A percentile compares a stretch with the other conserved stretches of the same genome.
Evolutionary conservation across 768 basidiomycete species (phyloP).

Genomic region (Leccinum rimulosum): DNA sequence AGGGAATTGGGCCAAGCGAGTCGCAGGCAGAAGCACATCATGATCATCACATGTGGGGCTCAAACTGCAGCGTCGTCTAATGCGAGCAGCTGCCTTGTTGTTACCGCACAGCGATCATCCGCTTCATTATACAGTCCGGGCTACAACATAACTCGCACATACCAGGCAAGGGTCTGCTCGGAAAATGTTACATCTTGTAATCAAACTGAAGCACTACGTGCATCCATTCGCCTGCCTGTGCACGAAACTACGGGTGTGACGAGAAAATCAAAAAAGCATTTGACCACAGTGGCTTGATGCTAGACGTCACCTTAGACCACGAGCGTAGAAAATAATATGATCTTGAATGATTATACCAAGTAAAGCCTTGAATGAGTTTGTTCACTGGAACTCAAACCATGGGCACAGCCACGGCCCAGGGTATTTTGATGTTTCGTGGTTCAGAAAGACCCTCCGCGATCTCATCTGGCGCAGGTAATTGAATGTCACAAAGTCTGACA

Average conservation of each 20-base stretch:
- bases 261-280: background rate
- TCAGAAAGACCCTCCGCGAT: no score
- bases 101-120: background rate
- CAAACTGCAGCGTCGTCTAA: background rate
- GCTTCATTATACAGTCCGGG: background rate
- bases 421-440: no score
- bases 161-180: background rate
- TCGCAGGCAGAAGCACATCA: background rate
- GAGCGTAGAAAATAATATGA: background rate
- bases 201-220: no score
- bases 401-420: no score
- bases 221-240: no score
- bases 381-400: no score
- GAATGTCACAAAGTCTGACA: no score
- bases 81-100: background rate
- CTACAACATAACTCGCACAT: background rate
- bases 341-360: background rate
- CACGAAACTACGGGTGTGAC: background rate
- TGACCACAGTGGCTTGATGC: background rate
- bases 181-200: background rate
- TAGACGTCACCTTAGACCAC: background rate
- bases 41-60: background rate
- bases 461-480: no score
- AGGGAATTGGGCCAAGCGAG: background rate
- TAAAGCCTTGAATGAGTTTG: background rate